Evolutionary conservation across 495 filamentous ascomycete genomes (phyloP).

Genomic region (Xylaria grammica): DNA sequence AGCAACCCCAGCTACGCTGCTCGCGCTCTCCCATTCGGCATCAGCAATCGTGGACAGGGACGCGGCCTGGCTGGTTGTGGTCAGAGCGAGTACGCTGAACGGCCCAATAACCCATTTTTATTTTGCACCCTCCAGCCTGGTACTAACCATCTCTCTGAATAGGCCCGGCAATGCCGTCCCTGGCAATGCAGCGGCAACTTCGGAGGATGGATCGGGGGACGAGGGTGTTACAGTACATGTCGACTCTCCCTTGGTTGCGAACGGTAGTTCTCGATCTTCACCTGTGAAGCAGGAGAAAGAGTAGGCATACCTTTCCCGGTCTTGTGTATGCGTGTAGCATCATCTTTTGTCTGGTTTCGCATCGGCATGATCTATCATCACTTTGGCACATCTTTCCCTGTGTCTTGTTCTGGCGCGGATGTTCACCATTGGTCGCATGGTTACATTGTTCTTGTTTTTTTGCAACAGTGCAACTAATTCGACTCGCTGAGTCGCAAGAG

Average conservation of each 20-base stretch:
- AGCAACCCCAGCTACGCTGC: conserved; percentile 33
- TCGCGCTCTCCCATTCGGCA: conserved; percentile 29
- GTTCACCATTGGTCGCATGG: conserved; percentile 24
- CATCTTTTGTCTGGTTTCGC: conserved; percentile 27
- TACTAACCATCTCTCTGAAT: conserved; percentile 21
- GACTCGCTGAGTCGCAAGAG: conserved; percentile 29
- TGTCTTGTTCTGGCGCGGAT: conserved; percentile 25
- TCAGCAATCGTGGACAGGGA: conserved; percentile 24
- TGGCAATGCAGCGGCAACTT: conserved; percentile 36
- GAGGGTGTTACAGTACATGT: conserved; percentile 56
- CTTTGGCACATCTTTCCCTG: conserved; percentile 27
- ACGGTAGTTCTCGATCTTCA: conserved; percentile 56
- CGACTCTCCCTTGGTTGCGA: conserved; percentile 54
- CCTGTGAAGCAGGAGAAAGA: conserved; percentile 54
- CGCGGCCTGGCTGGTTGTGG: conserved; percentile 15
- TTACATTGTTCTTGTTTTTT: conserved; percentile 29
- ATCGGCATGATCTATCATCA: conserved; percentile 27
- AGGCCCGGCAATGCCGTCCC: conserved; percentile 22
- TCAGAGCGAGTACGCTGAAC: conserved; percentile 22
- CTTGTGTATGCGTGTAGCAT: conserved; percentile 26
- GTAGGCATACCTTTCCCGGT: conserved; percentile 17
- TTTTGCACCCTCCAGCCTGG: neutral
- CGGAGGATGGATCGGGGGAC: conserved; percentile 49
- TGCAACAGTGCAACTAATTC: conserved; percentile 25
- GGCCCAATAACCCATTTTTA: conserved; percentile 4